Base-by-base conservation (phyloP, 2,329 filamentous ascomycete genomes). In the Camillea tinctor region DNA sequence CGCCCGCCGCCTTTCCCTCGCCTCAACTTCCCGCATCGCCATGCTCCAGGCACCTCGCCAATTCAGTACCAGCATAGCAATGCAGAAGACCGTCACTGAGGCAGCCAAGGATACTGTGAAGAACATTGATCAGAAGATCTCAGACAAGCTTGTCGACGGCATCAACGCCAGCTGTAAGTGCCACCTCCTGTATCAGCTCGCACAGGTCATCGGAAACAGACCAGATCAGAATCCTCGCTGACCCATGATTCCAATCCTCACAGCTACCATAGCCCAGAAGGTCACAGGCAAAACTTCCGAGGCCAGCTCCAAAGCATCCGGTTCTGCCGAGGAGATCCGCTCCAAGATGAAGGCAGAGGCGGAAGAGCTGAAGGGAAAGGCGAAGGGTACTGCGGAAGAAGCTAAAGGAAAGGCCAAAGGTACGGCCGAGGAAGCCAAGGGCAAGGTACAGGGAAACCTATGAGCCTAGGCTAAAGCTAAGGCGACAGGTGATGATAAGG, bases 121-220 rank as follows among this genome's bases (percentile, higher is more conserved):
- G 74, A 76, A 75, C 5, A 84, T 87, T 5, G 84, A 89, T 75
- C 79, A 84, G 26, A 79, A 76, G 54, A 84, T 89, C 50, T 81
- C 82, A 60, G 82, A 86, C 71, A 88, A 86, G 71, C 70, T 89
- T 19, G 82, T 88, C 24, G 83, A 85, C 48, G 85, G 84, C 17
- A 86, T 89, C 70, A 79, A 89, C 66, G 76, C 78, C 52, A 81
- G 82, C 54, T 73, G 87, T 88, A 77, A 60, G 82, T 78, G 23
- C 21, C 17, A 4, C 7, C 13, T 11, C 36, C 6, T 11, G 5
- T 11, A 7, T 15, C 26, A 30, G 26, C 13, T 30, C 26, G 7
- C 6, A 30, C 26, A 30, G 6, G 26, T 4, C 7, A 30, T 30
- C 26, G 6, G 26, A 11, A 30, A 30, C 13, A 11, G 26, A 4